Conservation (phyloP, 176 grass and related monocot species). For the Ensete ventricosum region DNA sequence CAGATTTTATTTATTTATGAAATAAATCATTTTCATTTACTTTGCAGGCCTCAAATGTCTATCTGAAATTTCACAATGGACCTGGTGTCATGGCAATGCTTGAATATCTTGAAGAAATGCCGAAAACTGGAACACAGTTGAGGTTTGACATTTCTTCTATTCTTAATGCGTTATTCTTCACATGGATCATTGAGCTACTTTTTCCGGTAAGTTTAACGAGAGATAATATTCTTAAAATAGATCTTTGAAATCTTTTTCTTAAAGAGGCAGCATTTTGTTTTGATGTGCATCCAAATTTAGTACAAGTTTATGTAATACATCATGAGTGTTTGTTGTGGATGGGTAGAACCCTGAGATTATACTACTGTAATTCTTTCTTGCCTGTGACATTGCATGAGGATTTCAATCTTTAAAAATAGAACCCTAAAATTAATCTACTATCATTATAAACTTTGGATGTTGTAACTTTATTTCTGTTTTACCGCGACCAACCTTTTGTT, state of each 20-base stretch:
- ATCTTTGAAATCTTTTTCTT: neutral
- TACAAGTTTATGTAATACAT: neutral
- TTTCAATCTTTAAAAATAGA: neutral
- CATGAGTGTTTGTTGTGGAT: neutral
- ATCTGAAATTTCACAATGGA: slow-evolving; percentile 58
- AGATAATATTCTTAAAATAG: neutral
- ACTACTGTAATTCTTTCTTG: too few species aligned
- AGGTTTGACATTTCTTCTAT: slow-evolving; percentile 70
- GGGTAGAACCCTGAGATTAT: neutral
- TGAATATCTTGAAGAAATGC: slow-evolving; percentile 79
- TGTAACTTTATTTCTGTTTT: neutral
- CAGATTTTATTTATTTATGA: neutral
- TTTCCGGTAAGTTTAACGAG: slow-evolving; percentile 69
- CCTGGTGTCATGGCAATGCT: slow-evolving; percentile 45
- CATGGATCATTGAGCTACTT: slow-evolving; percentile 75
- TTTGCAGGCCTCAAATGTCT: slow-evolving; percentile 67
- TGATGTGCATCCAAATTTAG: neutral
- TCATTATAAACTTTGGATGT: neutral
- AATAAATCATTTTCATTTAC: slow-evolving; percentile 3
- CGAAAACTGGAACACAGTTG: slow-evolving; percentile 51
- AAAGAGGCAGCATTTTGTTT: neutral
- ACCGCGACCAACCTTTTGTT: neutral
- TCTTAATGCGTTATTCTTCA: slow-evolving; percentile 88
- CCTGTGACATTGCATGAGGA: neutral
- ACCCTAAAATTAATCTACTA: neutral